Percentiles rank a stretch among this genome's conserved stretches.
Conservation (phyloP, 495 filamentous ascomycete species). For the Penicillium cinerascens region DNA sequence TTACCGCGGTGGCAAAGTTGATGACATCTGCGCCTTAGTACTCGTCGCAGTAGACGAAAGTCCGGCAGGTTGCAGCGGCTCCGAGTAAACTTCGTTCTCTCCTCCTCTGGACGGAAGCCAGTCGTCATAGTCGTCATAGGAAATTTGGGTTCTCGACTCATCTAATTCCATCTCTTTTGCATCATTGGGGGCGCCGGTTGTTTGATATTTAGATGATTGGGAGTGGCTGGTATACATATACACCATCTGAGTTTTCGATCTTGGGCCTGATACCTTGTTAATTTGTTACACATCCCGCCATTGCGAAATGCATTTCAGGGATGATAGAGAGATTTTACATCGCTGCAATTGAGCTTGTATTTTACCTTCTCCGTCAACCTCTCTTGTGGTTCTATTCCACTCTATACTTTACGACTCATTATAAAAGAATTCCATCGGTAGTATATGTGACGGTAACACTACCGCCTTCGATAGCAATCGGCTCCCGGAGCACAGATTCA, state of each 20-base stretch:
- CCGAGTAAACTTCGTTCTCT: neutral
- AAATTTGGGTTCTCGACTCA: neutral
- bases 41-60: constrained; percentile 59
- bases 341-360: neutral
- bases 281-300: neutral
- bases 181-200: constrained; percentile 13
- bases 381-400: too few relatives aligned
- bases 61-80: neutral
- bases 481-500: too few relatives aligned
- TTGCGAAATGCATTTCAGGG: neutral
- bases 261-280: neutral
- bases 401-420: too few relatives aligned
- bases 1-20: constrained; percentile 84
- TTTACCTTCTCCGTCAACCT: neutral
- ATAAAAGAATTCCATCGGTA: too few relatives aligned
- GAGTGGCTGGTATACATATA: neutral
- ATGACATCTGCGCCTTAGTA: constrained; percentile 83
- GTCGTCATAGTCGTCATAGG: too few relatives aligned
- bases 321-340: neutral
- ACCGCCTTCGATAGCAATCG: too few relatives aligned
- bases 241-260: neutral
- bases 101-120: neutral
- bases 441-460: too few relatives aligned
- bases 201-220: neutral
- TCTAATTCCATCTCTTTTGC: constrained; percentile 7